Evolutionary conservation across 208 protist genomes (phyloP).

Genomic region (Kentomonas sorsogonicus): DNA sequence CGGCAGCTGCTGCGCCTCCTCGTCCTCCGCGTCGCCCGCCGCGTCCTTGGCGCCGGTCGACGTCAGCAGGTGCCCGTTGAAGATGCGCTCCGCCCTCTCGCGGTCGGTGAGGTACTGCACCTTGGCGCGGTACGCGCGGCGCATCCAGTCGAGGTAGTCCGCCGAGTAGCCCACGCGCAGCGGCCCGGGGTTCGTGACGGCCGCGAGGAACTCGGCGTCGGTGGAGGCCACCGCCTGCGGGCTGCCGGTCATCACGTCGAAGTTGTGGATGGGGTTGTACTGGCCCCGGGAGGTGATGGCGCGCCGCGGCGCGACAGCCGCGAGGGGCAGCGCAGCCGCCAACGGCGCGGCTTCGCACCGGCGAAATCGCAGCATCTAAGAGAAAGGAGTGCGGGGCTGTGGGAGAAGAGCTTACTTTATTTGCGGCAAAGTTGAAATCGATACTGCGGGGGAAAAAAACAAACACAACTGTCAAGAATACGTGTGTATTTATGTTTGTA

Average conservation of each 20-base stretch:
- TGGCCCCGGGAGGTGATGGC: conserved; percentile 62
- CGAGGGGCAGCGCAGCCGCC: no score
- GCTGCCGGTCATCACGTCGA: no score
- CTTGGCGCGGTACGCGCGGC: conserved; percentile 66
- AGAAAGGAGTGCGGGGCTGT: no score
- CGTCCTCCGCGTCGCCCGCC: background rate
- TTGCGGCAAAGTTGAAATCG: no score
- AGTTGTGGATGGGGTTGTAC: conserved; percentile 84
- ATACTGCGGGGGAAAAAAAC: no score
- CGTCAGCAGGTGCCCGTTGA: conserved; percentile 47
- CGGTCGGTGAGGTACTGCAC: conserved; percentile 41
- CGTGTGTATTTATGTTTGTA: no score
- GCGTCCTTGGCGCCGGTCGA: background rate
- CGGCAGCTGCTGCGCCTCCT: conserved; percentile 15
- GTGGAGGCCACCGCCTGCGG: conserved; percentile 42
- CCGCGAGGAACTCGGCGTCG: conserved; percentile 49
- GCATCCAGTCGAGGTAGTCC: conserved; percentile 87
- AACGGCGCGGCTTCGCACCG: no score
- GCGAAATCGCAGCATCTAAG: no score
- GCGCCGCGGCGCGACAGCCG: conserved; percentile 13
- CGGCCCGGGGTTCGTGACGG: conserved; percentile 80
- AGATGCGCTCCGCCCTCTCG: conserved; percentile 50
- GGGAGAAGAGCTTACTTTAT: no score
- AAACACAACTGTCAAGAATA: no score
- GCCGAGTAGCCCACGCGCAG: conserved; percentile 72